These are phyloP conservation scores for Vaccinium myrtillus DNA, from an alignment of 148 eudicot genomes.

Conservation along the genomic window DNA sequence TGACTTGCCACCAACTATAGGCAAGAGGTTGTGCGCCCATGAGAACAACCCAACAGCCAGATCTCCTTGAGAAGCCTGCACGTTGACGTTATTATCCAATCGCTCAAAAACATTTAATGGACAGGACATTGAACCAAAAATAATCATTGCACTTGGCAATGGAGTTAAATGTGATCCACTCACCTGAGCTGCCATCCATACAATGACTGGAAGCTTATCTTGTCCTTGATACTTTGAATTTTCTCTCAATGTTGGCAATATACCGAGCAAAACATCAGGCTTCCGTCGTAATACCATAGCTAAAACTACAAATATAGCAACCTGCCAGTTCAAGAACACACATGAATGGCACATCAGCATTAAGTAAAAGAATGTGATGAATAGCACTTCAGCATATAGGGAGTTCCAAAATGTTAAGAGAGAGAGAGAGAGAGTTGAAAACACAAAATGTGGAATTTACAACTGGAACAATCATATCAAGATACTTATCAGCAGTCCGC, in stretches of 20 bases:
- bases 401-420: not conserved
- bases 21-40: slow-evolving; percentile 77
- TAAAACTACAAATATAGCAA: slow-evolving; percentile 69
- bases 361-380: not conserved
- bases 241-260: slow-evolving; percentile 58
- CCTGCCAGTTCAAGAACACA: slow-evolving; percentile 43
- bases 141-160: not conserved
- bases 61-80: slow-evolving; percentile 77
- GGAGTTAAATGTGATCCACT: not conserved
- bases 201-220: slow-evolving; percentile 68
- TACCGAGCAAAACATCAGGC: slow-evolving; percentile 63
- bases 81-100: not conserved
- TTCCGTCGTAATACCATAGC: slow-evolving; percentile 77
- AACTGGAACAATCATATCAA: not conserved
- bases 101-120: not conserved
- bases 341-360: slow-evolving; percentile 13
- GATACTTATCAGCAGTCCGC: no score
- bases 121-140: not conserved
- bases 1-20: slow-evolving; percentile 54
- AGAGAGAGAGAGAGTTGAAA: not conserved
- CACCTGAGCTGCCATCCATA: slow-evolving; percentile 79
- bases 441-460: not conserved
- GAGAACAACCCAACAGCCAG: slow-evolving; percentile 58
- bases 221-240: slow-evolving; percentile 71
- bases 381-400: not conserved